Conservation (phyloP, 345 rosid species). For the Gossypium arboreum region DNA sequence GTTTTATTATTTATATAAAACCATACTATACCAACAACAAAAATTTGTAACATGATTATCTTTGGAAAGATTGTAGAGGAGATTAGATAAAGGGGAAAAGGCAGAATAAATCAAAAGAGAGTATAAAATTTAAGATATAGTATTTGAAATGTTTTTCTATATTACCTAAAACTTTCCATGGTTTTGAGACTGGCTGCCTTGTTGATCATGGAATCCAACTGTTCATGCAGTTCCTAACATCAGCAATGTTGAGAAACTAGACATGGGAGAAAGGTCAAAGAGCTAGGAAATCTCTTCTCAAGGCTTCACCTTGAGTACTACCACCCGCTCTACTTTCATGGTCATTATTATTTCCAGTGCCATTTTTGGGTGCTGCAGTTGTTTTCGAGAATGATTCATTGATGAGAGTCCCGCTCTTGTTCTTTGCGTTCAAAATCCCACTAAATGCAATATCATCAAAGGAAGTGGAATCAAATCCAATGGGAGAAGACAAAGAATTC, state of each 20-base stretch:
- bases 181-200: constrained; percentile 27
- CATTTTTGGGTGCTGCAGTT: not conserved
- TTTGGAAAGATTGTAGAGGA: constrained; percentile 25
- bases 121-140: not conserved
- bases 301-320: constrained; percentile 40
- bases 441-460: constrained; percentile 45
- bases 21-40: not conserved
- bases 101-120: not conserved
- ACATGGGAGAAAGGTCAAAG: constrained; percentile 63
- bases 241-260: constrained; percentile 66
- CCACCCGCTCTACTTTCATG: constrained; percentile 11
- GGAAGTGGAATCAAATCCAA: constrained; percentile 36
- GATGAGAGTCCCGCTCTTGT: constrained; percentile 8
- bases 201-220: constrained; percentile 29
- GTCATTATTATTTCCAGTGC: not conserved
- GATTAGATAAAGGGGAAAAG: not conserved
- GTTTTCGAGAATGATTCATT: constrained; percentile 20
- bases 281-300: constrained; percentile 91
- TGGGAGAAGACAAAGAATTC: constrained; percentile 33
- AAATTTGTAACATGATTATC: constrained; percentile 6
- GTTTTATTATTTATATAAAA: too few species aligned
- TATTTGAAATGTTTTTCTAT: constrained; percentile 5
- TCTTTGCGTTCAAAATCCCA: constrained; percentile 41
- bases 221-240: constrained; percentile 55
- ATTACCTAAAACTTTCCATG: constrained; percentile 12